phyloP scores from a whole-genome alignment of 2,329 filamentous ascomycete genomes.

The Coleophoma crateriformis region DNA sequence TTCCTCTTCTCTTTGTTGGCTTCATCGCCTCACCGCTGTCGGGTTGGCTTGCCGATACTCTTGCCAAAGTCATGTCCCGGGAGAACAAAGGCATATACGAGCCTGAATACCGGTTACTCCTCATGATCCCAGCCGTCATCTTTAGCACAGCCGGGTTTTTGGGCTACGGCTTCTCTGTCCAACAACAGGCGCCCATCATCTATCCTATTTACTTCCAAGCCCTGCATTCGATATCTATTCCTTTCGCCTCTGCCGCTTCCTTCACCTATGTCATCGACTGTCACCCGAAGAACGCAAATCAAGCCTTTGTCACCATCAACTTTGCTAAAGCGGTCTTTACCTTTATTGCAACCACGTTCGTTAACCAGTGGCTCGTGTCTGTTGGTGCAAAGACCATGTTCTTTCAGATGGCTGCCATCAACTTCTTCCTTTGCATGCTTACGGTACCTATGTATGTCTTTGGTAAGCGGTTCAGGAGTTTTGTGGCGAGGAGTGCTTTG shows the following conservation, averaged over 20 bases:
- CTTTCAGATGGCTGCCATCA: conserved; percentile 10
- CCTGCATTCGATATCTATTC: conserved; percentile 29
- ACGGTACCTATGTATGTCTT: conserved; percentile 23
- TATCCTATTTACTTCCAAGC: conserved; percentile 29
- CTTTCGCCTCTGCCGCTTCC: conserved; percentile 30
- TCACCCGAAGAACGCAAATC: conserved; percentile 31
- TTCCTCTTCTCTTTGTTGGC: conserved; percentile 13
- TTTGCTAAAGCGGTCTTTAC: conserved; percentile 33
- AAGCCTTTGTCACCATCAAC: conserved; percentile 35
- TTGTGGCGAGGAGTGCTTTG: conserved; percentile 12
- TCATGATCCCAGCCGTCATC: conserved; percentile 16
- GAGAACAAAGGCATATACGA: conserved; percentile 24
- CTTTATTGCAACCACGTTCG: conserved; percentile 21
- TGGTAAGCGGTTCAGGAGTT: conserved; percentile 26
- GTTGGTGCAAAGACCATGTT: conserved; percentile 20
- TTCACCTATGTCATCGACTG: conserved; percentile 36
- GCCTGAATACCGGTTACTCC: conserved; percentile 27
- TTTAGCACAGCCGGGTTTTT: conserved; percentile 29
- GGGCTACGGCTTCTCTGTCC: conserved; percentile 32
- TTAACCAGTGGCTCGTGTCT: conserved; percentile 20
- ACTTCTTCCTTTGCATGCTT: conserved; percentile 12
- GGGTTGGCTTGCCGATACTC: conserved; percentile 19
- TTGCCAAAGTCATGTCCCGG: conserved; percentile 36
- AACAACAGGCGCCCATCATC: conserved; percentile 22
- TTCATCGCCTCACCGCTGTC: background rate